Base-by-base conservation (phyloP, 805 yeast species). In the Ogataea glucozyma region DNA sequence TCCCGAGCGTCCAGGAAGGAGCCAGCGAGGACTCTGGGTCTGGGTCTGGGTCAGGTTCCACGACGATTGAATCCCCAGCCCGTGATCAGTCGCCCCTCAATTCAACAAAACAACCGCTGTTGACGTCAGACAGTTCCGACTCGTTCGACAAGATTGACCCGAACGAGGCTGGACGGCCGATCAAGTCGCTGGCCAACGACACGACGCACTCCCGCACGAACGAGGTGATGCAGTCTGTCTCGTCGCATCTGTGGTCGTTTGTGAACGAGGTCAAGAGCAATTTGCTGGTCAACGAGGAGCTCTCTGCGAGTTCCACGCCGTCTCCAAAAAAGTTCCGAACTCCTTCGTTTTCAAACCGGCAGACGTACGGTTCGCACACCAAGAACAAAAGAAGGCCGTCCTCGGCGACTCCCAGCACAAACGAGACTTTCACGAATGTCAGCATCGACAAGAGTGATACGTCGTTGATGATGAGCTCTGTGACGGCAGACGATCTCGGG, bases 181-280 rank as follows among this genome's bases (percentile, higher is more conserved):
- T 56, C 13, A 58, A 53, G 43, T 32, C 49, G 5, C 34, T 55
- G 16, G 62, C 61, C 6, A 16, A 37, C 12, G 53, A 50, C 17
- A 34, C 38, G 4, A 17, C 46, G 6, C 48, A 41, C 16, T 16
- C 51, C 3, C 38, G 48, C 16, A 38, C 51, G 10, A 58, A 53
- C 13, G 72, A 61, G 36, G 60, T 63, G 4, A 53, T 66, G 48
- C 67, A 69, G 36, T 57, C 67, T 4, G 70, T 72, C 2, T 64
- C 75, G 0, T 59, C 56, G 31, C 71, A 75, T 10, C 39, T 76
- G 4, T 76, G 81, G 81, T 67, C 70, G 2, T 73, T 76, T 55
- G 76, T 76, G 7, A 72, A 66, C 51, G 80, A 75, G 41, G 72
- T 76, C 19, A 75, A 71, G 48, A 48, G 58, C 4, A 62, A 62